These are phyloP conservation scores for Gastrodia elata DNA, from an alignment of 106 monocot species.

Conservation along the genomic window DNA sequence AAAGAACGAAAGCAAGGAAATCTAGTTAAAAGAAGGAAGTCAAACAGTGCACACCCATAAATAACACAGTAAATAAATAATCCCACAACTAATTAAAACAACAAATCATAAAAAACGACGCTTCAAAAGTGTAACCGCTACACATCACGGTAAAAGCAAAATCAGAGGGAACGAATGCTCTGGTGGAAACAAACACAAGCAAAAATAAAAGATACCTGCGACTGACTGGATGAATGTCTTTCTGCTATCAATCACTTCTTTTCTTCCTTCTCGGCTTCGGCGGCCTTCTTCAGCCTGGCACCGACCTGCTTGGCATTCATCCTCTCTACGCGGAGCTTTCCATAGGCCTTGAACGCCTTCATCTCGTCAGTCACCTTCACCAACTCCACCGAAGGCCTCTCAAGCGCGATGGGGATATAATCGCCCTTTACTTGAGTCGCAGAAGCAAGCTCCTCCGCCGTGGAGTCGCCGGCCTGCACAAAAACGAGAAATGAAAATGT, in stretches of 20 bases:
- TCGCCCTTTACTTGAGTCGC: conserved; percentile 27
- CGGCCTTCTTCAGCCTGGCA: conserved; percentile 61
- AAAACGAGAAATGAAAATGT: too few species aligned
- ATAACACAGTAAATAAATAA: neutral
- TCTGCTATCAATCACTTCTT: conserved; percentile 30
- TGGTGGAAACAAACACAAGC: too few species aligned
- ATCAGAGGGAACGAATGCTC: too few species aligned
- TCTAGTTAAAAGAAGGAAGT: neutral
- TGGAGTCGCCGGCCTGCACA: conserved; percentile 33
- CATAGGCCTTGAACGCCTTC: conserved; percentile 54
- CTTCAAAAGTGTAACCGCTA: too few species aligned
- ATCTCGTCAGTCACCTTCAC: conserved; percentile 63
- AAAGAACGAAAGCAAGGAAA: neutral
- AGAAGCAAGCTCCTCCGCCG: conserved; percentile 26
- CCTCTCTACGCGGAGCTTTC: conserved; percentile 46
- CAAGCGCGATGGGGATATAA: conserved; percentile 24
- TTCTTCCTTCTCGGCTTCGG: conserved; percentile 68
- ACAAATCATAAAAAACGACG: neutral
- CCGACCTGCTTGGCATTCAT: conserved; percentile 56
- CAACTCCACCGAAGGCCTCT: conserved; percentile 22
- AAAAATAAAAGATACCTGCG: neutral
- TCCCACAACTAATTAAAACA: neutral
- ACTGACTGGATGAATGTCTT: neutral
- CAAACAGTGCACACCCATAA: neutral
- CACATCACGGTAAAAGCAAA: too few species aligned